Conservation (phyloP, 2,329 filamentous ascomycete genomes). For the Coniella lustricola region DNA sequence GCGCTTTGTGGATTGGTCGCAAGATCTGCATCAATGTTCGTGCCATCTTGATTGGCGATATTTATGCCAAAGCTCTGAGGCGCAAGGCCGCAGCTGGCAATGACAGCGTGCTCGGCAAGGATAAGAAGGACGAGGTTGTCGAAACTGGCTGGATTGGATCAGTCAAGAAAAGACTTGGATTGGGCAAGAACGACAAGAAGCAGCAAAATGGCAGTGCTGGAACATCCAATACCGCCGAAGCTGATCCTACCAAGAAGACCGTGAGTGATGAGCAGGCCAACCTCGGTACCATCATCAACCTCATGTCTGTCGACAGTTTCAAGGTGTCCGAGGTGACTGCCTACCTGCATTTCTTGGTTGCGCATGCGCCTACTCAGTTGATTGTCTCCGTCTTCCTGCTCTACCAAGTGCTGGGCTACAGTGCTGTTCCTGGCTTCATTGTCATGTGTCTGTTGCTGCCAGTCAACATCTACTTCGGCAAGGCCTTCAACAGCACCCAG, state of each 20-base stretch:
- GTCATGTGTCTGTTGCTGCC: slow-evolving; percentile 87
- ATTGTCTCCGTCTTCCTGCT: slow-evolving; percentile 73
- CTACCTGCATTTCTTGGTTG: slow-evolving; percentile 94
- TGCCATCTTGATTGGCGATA: slow-evolving; percentile 93
- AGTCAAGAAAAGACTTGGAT: slow-evolving; percentile 50
- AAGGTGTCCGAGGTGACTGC: slow-evolving; percentile 93
- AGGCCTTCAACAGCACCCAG: slow-evolving; percentile 77
- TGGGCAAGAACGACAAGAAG: slow-evolving; percentile 50
- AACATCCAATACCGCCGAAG: neutral
- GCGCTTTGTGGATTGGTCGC: slow-evolving; percentile 86
- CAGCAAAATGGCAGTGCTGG: slow-evolving; percentile 31
- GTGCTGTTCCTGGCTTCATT: slow-evolving; percentile 85
- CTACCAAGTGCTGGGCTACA: slow-evolving; percentile 84
- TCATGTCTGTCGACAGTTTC: slow-evolving; percentile 99
- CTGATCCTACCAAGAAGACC: slow-evolving; percentile 25
- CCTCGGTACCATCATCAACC: slow-evolving; percentile 95
- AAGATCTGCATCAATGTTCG: slow-evolving; percentile 90
- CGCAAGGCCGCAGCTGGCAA: slow-evolving; percentile 76
- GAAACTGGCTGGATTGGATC: slow-evolving; percentile 39
- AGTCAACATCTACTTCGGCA: slow-evolving; percentile 82
- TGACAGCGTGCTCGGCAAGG: slow-evolving; percentile 64
- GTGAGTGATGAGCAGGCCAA: slow-evolving; percentile 69
- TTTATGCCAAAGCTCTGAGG: slow-evolving; percentile 91
- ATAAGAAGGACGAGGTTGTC: slow-evolving; percentile 31
- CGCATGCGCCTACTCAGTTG: slow-evolving; percentile 82